Evolutionary conservation across 179 eudicot species (phyloP), one percentile per base, ranked within the genome.

Genomic region (Corrigiola litoralis): DNA sequence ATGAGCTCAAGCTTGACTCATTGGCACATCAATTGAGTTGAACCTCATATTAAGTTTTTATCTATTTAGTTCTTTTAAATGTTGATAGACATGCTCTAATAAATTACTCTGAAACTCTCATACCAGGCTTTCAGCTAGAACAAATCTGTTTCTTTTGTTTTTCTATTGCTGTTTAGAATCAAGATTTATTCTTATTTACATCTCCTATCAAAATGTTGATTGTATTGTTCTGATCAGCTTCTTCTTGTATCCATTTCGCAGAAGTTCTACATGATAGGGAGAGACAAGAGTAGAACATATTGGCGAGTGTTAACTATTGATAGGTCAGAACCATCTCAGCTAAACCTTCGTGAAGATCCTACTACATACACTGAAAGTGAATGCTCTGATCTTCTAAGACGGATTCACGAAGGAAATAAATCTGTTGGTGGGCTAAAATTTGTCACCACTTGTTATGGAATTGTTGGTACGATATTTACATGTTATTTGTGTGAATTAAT

Each of bases 221-320:
- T 4, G 23, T 33, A 27, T 11, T 53, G 20, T 44, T 67, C 63
- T 65, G 53, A 71, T 40, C 40, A 32, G 20, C 33, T 56, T 10
- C 6, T 14, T 34, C 42, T 56, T 62, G 17, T 37, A n/a, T 13
- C 25, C 28, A 46, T 62, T 38, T 3, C 71, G 76, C 92, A 94
- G 99, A 84, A 84, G 41, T 94, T 82, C 67, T 94, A 94, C 70
- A 86, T 94, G 87, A 71, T 90, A 52, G 99, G 99, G 77, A 82
- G 97, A 76, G 88, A 90, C 77, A 90, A 90, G 80, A 84, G 84
- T 75, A 84, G 90, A 78, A 79, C 83, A 34, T 80, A 70, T 67
- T 94, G 99, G 96, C 87, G 90, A 74, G 86, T 88, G 24, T 79
- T 94, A 70, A 87, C 78, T 74, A 90, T 94, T 65, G 92, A 88